Evolutionary conservation across 208 protist genomes (phyloP).

Genomic region (Trypanosoma brucei): DNA sequence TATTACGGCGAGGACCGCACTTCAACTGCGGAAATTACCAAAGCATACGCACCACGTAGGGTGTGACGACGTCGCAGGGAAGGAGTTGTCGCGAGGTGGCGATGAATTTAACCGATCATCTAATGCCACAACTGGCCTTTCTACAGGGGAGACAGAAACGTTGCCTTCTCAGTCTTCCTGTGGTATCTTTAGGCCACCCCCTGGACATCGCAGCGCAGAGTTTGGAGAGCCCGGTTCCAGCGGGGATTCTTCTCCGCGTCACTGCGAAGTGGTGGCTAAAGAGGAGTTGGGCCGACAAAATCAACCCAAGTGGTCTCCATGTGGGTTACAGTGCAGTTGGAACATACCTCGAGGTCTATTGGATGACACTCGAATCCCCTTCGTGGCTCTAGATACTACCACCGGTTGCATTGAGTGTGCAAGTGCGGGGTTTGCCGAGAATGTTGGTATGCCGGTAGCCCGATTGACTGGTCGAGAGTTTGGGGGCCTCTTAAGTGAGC

Average conservation of each 20-base stretch:
- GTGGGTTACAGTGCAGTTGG: neutral
- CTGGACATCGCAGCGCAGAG: neutral
- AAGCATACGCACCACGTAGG: neutral
- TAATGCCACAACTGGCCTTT: neutral
- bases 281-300: neutral
- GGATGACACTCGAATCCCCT: neutral
- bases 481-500: neutral
- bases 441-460: neutral
- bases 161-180: neutral
- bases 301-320: neutral
- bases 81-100: neutral
- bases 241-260: neutral
- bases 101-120: slow-evolving; percentile 1
- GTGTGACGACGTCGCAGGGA: too few species aligned
- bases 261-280: neutral
- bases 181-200: neutral
- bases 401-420: neutral
- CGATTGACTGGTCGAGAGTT: neutral
- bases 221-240: neutral
- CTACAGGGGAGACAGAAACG: neutral
- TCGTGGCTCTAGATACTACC: neutral
- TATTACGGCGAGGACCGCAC: neutral
- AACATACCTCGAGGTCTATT: neutral
- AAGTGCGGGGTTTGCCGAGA: neutral
- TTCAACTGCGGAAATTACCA: neutral